Evolutionary conservation across 345 rosid genomes (phyloP), one percentile per base, ranked within the genome.

Genomic region (Isatis tinctoria): DNA sequence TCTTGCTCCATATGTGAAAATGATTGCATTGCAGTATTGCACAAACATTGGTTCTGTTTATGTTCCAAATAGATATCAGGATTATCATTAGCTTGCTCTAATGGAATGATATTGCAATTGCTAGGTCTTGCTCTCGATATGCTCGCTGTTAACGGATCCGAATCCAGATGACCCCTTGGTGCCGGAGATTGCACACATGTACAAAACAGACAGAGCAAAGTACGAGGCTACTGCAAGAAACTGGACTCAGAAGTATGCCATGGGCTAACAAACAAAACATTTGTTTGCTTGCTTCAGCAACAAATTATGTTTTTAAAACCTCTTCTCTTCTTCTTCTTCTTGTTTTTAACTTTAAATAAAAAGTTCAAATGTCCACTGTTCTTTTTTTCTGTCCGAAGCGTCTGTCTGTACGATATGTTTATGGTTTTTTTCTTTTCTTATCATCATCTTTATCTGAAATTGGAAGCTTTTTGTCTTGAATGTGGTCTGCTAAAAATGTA

Each of bases 91-190:
- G 24, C 27, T 16, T 62, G 67, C 8, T 49, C 56, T 41, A 5
- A 65, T 35, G 45, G 10, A 48, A 49, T 48, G 39, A 40, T 37
- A 10, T 26, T 54, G 49, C 24, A 9, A 40, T 57, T 18, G 33
- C 3, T 60, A 79, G 75, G 82, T 79, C 24, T 69, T 79, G 82
- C 75, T 79, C 2, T 79, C 79, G 12, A 79, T 79, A 30, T 74
- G 79, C 47, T 79, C 79, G 44, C 68, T 74, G 62, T 58, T 79
- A 28, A 64, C 73, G 4, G 76, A 79, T 65, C 82, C 79, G 10
- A 79, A 74, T 60, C 82, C 76, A 2, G 79, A 74, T 60, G 78
- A 69, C 17, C 82, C 82, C 0, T 53, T 78, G 74, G 82, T 78
- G 54, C 82, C 79, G 1, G 79, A 74, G 73, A 74, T 79, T 30